Evolutionary conservation across 805 yeast species (phyloP), one percentile per base, ranked within the genome.

Genomic region (Scheffersomyces spartinae): DNA sequence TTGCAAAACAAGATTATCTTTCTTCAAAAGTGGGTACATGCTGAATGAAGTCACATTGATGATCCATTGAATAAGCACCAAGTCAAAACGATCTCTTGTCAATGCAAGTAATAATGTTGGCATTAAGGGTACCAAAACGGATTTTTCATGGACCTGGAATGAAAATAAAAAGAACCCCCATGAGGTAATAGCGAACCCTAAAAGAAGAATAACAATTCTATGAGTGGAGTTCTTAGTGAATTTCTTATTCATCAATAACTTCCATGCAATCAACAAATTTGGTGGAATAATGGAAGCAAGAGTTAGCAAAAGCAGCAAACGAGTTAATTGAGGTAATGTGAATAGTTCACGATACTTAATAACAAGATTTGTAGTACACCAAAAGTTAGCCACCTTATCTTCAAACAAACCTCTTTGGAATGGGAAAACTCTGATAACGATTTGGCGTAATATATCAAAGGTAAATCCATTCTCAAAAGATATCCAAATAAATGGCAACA

Each of bases 131-230:
- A 91, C 68, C 31, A 91, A 55, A 9, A 91, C 86, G 0, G 91
- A 71, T 53, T 91, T 91, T 52, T 91, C 97, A 47, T 91, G 98
- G 4, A 91, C 97, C 48, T 88, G 97, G 60, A 84, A 91, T 17
- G 94, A 78, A 47, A 91, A 91, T 27, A 91, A 59, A 48, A 65
- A 91, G 45, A 91, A 91, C 0, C 93, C 77, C 74, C 91, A 68
- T 0, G 98, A 74, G 30, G 88, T 74, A 0, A 83, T 74, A 1
- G 85, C 71, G 26, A 91, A 66, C 1, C 86, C 83, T 72, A 85
- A 83, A 0, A 59, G 39, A 16, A 57, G 43, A 5, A 42, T 38
- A 9, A 34, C 29, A 7, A 26, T 31, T 17, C 28, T 30, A 15
- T 34, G 35, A 13, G 27, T 28, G 9, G 37, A 32, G 15, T 30